Percentiles rank a stretch among this genome's conserved stretches.
These are phyloP conservation scores for Ceratobasidium sp. DNA, from an alignment of 1,284 basidiomycete genomes.

Conservation along the genomic window DNA sequence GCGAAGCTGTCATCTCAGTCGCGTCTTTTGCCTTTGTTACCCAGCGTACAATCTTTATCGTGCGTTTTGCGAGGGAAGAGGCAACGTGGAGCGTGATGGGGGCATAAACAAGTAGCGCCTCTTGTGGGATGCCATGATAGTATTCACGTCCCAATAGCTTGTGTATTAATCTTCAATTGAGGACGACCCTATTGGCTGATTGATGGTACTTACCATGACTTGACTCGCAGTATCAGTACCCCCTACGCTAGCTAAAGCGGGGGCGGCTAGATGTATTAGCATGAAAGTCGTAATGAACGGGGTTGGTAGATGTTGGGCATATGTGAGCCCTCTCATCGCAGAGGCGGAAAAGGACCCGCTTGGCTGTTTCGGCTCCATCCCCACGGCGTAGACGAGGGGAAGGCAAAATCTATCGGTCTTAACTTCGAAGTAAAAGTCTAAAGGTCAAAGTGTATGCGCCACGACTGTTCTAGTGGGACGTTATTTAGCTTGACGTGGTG, in stretches of 20 bases:
- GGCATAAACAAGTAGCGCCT: constrained; percentile 68
- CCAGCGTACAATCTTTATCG: constrained; percentile 48
- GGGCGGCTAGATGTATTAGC: constrained; percentile 74
- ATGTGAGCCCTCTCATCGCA: constrained; percentile 55
- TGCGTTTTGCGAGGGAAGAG: constrained; percentile 66
- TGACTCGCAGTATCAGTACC: constrained; percentile 71
- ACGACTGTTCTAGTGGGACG: too few species aligned
- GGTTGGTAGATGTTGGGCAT: constrained; percentile 64
- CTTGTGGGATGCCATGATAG: constrained; percentile 73
- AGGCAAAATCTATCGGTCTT: too few species aligned
- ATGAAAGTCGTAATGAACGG: constrained; percentile 73
- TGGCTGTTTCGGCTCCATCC: background rate
- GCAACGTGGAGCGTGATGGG: constrained; percentile 69
- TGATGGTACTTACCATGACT: constrained; percentile 64
- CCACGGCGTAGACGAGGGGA: too few species aligned
- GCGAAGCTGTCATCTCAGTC: background rate
- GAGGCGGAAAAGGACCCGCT: background rate
- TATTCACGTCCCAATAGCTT: constrained; percentile 80
- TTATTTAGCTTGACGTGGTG: too few species aligned
- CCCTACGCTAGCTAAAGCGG: constrained; percentile 70
- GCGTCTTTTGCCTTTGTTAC: background rate
- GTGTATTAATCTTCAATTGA: background rate
- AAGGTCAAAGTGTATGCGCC: too few species aligned
- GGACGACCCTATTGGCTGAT: background rate
- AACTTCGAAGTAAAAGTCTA: too few species aligned